phyloP scores from a whole-genome alignment of 768 basidiomycete species.

The Phylloporus rhodoxanthus region DNA sequence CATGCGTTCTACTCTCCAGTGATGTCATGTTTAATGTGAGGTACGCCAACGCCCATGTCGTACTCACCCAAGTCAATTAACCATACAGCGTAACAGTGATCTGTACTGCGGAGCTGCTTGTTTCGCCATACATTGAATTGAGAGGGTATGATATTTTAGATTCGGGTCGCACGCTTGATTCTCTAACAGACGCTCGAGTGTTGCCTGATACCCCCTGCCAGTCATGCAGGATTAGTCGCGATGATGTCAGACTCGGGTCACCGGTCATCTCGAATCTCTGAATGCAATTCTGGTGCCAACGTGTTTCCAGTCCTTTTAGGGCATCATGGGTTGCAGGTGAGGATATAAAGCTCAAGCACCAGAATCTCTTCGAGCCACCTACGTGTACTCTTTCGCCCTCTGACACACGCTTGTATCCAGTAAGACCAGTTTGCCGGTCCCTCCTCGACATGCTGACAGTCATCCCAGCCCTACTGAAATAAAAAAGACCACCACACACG shows the following conservation, averaged over 20 bases:
- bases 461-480: not conserved
- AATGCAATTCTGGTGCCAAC: not conserved
- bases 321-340: not conserved
- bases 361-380: not conserved
- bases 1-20: not conserved
- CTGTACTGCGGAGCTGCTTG: not conserved
- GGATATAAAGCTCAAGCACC: constrained; percentile 1
- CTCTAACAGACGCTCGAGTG: not conserved
- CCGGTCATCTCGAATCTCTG: not conserved
- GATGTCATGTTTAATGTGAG: not conserved
- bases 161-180: not conserved
- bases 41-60: not conserved
- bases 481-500: not conserved
- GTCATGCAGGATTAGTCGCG: not conserved
- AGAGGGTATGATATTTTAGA: not conserved
- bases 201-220: not conserved
- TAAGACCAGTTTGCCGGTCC: not conserved
- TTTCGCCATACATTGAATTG: not conserved
- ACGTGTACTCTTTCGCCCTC: not conserved
- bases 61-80: not conserved
- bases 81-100: not conserved
- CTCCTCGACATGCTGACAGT: not conserved
- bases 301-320: not conserved
- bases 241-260: not conserved
- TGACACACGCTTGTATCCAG: not conserved